phyloP scores from a whole-genome alignment of 441 rosid genomes.

The Adansonia gregorii region DNA sequence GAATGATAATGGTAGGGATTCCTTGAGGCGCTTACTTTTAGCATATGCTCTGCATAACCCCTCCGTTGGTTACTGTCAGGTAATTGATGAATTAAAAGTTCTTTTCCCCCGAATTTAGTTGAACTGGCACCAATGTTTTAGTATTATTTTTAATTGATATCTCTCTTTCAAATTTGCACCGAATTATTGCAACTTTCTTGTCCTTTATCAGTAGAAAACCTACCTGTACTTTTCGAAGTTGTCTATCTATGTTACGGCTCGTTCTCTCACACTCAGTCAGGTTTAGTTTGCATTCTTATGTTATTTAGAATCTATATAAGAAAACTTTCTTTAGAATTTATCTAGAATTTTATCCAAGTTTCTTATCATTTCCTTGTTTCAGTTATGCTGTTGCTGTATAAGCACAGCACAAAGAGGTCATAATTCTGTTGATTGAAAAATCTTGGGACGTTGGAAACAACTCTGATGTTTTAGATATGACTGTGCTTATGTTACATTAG shows the following conservation, averaged over 20 bases:
- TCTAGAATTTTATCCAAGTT: not conserved
- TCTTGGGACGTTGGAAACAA: not conserved
- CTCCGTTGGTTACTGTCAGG: slow-evolving; percentile 81
- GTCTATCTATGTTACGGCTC: not conserved
- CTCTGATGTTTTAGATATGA: not conserved
- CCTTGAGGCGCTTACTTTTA: slow-evolving; percentile 65
- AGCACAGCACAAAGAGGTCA: not conserved
- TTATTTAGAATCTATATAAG: not conserved
- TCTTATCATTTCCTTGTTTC: not conserved
- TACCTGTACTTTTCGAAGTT: not conserved
- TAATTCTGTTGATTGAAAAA: not conserved
- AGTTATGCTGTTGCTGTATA: slow-evolving; percentile 1
- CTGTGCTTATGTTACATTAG: not conserved
- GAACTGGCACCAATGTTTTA: not conserved
- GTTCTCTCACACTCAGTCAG: not conserved
- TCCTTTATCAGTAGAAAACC: slow-evolving; percentile 7
- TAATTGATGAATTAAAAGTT: slow-evolving; percentile 30
- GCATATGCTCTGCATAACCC: slow-evolving; percentile 79
- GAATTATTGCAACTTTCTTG: not conserved
- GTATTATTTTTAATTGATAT: not conserved
- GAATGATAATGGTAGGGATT: slow-evolving; percentile 66
- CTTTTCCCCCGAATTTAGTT: slow-evolving; percentile 15
- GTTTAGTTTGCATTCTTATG: not conserved
- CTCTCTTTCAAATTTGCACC: slow-evolving; percentile 10
- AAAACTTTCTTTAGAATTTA: not conserved